Evolutionary conservation across 345 rosid genomes (phyloP).

Genomic region (Microthlaspi erraticum): DNA sequence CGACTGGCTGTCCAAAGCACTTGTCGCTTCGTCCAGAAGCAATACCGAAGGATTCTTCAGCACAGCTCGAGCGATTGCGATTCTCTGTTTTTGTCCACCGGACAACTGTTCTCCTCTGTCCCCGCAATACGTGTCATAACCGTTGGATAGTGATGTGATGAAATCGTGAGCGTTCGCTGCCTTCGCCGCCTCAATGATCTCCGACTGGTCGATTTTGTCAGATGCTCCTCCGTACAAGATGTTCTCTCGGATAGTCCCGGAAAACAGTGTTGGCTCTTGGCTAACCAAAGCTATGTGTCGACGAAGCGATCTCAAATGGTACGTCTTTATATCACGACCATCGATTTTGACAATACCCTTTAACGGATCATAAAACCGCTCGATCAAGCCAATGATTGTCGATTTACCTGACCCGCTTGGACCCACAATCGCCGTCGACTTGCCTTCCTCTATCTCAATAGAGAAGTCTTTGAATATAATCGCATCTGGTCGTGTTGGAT

Average conservation of each 20-base stretch:
- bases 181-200: conserved; percentile 51
- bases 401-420: conserved; percentile 82
- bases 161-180: conserved; percentile 78
- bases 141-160: conserved; percentile 50
- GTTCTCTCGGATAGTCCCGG: conserved; percentile 66
- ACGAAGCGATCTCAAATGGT: conserved; percentile 59
- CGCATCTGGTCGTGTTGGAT: conserved; percentile 59
- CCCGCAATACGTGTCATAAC: conserved; percentile 63
- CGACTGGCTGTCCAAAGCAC: conserved; percentile 17
- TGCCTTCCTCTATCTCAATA: conserved; percentile 55
- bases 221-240: conserved; percentile 55
- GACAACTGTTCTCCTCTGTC: conserved; percentile 58
- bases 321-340: conserved; percentile 56
- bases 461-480: conserved; percentile 62
- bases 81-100: conserved; percentile 64
- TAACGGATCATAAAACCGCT: conserved; percentile 69
- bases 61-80: conserved; percentile 68
- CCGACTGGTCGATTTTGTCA: conserved; percentile 45
- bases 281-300: conserved; percentile 69
- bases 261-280: conserved; percentile 70
- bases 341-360: conserved; percentile 57
- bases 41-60: conserved; percentile 53
- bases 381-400: conserved; percentile 60
- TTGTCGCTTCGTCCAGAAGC: conserved; percentile 14
- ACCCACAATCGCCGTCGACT: conserved; percentile 75